These are phyloP conservation scores for Aquilaria yunnanensis DNA, from an alignment of 345 rosid genomes.

Conservation along the genomic window DNA sequence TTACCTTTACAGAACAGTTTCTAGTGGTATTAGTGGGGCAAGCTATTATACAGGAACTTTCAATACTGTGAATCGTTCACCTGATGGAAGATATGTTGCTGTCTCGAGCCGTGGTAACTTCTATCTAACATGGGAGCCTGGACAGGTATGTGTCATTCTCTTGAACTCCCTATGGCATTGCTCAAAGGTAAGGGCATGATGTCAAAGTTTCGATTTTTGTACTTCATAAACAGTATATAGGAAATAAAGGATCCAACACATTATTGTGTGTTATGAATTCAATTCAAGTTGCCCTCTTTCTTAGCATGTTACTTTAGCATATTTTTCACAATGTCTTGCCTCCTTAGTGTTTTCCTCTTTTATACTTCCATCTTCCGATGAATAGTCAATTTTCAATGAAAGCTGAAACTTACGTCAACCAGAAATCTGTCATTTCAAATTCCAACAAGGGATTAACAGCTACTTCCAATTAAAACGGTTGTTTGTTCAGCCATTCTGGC, in stretches of 20 bases:
- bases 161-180: not conserved
- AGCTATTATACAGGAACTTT: conserved; percentile 95
- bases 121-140: conserved; percentile 96
- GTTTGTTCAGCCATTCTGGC: conserved; percentile 75
- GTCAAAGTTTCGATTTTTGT: not conserved
- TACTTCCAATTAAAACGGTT: conserved; percentile 4
- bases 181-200: not conserved
- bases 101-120: conserved; percentile 99
- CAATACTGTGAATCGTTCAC: conserved; percentile 89
- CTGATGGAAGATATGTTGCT: conserved; percentile 90
- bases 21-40: conserved; percentile 98
- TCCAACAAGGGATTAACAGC: conserved; percentile 7
- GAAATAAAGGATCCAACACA: not conserved
- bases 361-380: no score
- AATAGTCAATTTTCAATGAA: not conserved
- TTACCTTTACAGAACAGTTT: conserved; percentile 87
- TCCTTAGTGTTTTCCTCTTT: not conserved
- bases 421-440: conserved; percentile 5
- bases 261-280: not conserved
- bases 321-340: not conserved
- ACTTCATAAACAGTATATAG: not conserved
- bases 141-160: conserved; percentile 51
- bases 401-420: not conserved
- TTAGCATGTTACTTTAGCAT: not conserved
- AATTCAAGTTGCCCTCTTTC: not conserved